These are phyloP conservation scores for Cornus kousa DNA, from an alignment of 148 eudicot genomes.

Conservation along the genomic window DNA sequence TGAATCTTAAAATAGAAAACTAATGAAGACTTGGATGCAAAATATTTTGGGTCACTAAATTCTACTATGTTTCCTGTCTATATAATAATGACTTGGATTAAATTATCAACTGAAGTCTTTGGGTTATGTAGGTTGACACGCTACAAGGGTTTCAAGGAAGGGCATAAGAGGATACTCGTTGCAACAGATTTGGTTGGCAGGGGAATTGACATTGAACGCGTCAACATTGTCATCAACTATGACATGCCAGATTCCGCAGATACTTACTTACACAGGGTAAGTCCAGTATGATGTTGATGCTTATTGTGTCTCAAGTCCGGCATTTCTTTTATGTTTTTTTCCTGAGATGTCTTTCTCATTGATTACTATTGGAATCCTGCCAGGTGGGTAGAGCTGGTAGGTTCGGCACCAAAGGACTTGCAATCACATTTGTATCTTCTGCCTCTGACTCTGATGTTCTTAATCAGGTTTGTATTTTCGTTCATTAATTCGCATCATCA, in stretches of 20 bases:
- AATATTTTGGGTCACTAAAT: no score
- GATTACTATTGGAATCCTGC: background rate
- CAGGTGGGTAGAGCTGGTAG: slow-evolving; percentile 94
- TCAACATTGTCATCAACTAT: slow-evolving; percentile 89
- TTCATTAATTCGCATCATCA: background rate
- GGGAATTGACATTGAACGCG: slow-evolving; percentile 92
- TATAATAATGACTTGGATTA: no score
- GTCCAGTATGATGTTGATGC: slow-evolving; percentile 10
- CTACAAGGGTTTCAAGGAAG: slow-evolving; percentile 89
- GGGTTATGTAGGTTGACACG: slow-evolving; percentile 60
- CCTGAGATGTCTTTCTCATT: background rate
- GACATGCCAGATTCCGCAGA: slow-evolving; percentile 98
- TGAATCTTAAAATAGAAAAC: no score
- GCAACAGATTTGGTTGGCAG: slow-evolving; percentile 96
- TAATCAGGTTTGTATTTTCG: slow-evolving; percentile 54
- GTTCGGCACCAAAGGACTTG: slow-evolving; percentile 93
- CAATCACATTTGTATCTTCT: slow-evolving; percentile 84
- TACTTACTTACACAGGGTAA: slow-evolving; percentile 82
- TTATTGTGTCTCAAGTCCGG: background rate
- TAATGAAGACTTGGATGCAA: no score
- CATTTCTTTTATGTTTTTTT: background rate
- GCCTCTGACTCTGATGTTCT: slow-evolving; percentile 75
- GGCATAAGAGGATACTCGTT: slow-evolving; percentile 85
- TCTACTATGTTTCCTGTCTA: background rate
- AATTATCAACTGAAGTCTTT: background rate